Base-by-base conservation (phyloP, 129 eudicot genomes). In the Scalesia atractyloides region DNA sequence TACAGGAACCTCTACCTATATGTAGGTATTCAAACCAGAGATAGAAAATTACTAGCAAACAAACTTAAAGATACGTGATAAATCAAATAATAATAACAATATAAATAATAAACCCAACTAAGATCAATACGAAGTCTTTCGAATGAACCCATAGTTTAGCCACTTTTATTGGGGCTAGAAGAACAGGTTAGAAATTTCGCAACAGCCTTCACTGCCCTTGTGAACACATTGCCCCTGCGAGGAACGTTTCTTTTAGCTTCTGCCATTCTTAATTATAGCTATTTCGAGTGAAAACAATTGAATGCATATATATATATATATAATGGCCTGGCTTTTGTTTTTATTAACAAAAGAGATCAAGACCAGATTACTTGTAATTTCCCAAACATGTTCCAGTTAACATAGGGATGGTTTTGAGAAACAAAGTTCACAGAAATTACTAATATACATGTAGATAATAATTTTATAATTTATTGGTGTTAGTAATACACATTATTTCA, bases 351-450 rank as follows among this genome's bases (percentile, higher is more conserved):
- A 11, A 57, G 30, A 53, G 24, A 53, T 7, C 26, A 22, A 22
- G 26, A 22, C 26, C 26, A 22, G 2, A 22, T 22, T 1, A 53
- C 26, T 18, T 19, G 30, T 53, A 53, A 53, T 18, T 53, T 17
- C 13, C 60, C 60, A 53, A 17, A 1, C 30, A 53, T 53, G 19
- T 53, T 18, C 60, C 26, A 17, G 26, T 53, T 18, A 53, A 53
- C 16, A n/a, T 18, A 52, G 6, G 58, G 58, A 52, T 52, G 10
- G 58, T 52, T n/a, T 52, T 6, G 58, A 15, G 24, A 52, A 52
- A 7, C 60, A 17, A 17, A 53, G 13, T 53, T 53, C 60, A 53
- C 30, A 53, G 60, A 53, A 53, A 53, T 53, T 53, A 53, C 60
- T 7, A 17, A 1, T 2, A 17, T 17, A 17, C 26, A 1, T 53